These are phyloP conservation scores for Lathyrus tuberosus DNA, from an alignment of 306 rosid genomes.

Conservation along the genomic window DNA sequence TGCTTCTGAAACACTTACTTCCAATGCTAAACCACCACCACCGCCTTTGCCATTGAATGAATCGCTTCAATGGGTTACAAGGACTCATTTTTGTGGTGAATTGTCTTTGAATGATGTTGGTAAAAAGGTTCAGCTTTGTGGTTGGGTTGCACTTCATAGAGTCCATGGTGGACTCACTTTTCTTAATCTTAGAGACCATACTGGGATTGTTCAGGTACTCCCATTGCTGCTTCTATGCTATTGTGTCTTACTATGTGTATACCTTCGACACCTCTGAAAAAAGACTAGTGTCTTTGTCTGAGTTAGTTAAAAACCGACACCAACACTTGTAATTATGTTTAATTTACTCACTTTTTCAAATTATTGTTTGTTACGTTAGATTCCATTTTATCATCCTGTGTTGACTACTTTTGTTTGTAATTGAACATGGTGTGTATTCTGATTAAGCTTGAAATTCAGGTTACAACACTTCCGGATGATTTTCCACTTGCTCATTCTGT, in stretches of 20 bases:
- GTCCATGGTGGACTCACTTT: constrained; percentile 88
- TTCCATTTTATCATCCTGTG: too few species aligned
- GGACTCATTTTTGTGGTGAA: constrained; percentile 66
- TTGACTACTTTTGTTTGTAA: background rate
- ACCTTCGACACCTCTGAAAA: too few species aligned
- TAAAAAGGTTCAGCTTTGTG: constrained; percentile 72
- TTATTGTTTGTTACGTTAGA: too few species aligned
- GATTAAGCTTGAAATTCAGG: constrained; percentile 46
- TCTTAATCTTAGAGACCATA: constrained; percentile 80
- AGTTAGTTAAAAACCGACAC: too few species aligned
- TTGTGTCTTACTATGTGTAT: too few species aligned
- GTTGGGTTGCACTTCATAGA: constrained; percentile 96
- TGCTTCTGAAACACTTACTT: constrained; percentile 47
- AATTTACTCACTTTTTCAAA: too few species aligned
- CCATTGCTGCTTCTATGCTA: background rate
- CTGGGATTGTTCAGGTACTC: constrained; percentile 80
- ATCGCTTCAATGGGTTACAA: constrained; percentile 71
- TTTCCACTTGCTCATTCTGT: constrained; percentile 78
- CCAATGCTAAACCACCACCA: constrained; percentile 39
- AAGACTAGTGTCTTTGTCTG: too few species aligned
- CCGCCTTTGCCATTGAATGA: constrained; percentile 30
- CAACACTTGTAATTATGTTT: too few species aligned
- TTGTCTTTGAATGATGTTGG: constrained; percentile 64
- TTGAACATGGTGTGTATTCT: constrained; percentile 28
- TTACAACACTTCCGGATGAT: constrained; percentile 91